A percentile compares a stretch with the other conserved stretches of the same genome.
Evolutionary conservation across 495 filamentous ascomycete species (phyloP).

Genomic region (Aspergillus nanangensis): DNA sequence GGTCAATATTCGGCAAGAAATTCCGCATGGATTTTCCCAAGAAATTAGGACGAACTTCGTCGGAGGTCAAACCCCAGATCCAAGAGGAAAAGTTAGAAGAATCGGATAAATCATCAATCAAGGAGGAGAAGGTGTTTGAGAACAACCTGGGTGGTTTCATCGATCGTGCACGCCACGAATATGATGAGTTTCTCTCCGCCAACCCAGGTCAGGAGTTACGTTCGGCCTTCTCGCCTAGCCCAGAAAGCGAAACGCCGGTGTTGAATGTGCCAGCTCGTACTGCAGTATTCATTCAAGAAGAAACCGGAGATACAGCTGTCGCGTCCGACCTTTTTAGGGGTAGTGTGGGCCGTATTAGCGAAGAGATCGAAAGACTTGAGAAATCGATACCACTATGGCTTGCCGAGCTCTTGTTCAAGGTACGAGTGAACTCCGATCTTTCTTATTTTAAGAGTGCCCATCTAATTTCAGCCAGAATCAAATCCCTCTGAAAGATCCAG

Average conservation of each 20-base stretch:
- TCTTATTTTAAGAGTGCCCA: not conserved
- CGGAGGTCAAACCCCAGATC: slow-evolving; percentile 69
- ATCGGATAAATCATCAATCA: slow-evolving; percentile 59
- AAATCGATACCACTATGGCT: slow-evolving; percentile 85
- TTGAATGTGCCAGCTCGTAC: slow-evolving; percentile 74
- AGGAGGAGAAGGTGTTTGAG: slow-evolving; percentile 74
- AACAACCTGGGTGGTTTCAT: slow-evolving; percentile 78
- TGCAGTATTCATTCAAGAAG: slow-evolving; percentile 91
- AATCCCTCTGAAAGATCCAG: slow-evolving; percentile 81
- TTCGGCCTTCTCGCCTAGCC: slow-evolving; percentile 68
- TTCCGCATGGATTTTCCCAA: slow-evolving; percentile 85
- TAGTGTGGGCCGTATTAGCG: slow-evolving; percentile 69
- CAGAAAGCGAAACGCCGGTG: slow-evolving; percentile 79
- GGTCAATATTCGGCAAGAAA: slow-evolving; percentile 76
- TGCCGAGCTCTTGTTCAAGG: slow-evolving; percentile 79
- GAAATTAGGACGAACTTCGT: slow-evolving; percentile 74
- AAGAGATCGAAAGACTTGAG: slow-evolving; percentile 80
- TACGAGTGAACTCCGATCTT: slow-evolving; percentile 25
- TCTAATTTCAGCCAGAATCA: slow-evolving; percentile 53
- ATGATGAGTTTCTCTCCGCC: slow-evolving; percentile 65
- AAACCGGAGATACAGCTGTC: slow-evolving; percentile 79
- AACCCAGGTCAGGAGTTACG: slow-evolving; percentile 49
- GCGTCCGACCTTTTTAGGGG: slow-evolving; percentile 90
- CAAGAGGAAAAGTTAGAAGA: slow-evolving; percentile 80
- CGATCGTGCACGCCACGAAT: slow-evolving; percentile 71